A percentile compares a stretch with the other conserved stretches of the same genome.
These are phyloP conservation scores for Colletotrichum camelliae DNA, from an alignment of 2,329 filamentous ascomycete genomes.

Conservation along the genomic window DNA sequence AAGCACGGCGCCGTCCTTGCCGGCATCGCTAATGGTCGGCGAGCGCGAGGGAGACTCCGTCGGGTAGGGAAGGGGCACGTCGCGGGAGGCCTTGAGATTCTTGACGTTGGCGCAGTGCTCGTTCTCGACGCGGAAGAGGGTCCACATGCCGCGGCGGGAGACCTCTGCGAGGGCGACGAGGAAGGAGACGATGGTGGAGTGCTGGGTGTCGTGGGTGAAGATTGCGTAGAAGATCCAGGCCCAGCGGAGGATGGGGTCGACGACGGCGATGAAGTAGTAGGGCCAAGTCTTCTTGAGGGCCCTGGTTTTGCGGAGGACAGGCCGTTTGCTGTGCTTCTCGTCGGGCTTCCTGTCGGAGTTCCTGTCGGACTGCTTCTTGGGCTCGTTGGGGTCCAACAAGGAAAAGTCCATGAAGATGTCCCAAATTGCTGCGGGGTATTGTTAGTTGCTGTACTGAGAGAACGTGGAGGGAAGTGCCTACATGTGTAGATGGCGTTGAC, in stretches of 20 bases:
- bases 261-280: slow-evolving; percentile 84
- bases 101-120: slow-evolving; percentile 94
- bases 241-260: slow-evolving; percentile 87
- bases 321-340: not conserved
- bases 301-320: slow-evolving; percentile 72
- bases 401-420: slow-evolving; percentile 97
- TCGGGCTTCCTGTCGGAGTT: not conserved
- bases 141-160: slow-evolving; percentile 87
- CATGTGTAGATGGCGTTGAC: slow-evolving; percentile 85
- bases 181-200: slow-evolving; percentile 84
- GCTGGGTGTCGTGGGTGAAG: slow-evolving; percentile 79
- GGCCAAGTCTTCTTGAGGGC: slow-evolving; percentile 80
- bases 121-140: slow-evolving; percentile 93
- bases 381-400: slow-evolving; percentile 22
- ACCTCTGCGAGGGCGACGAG: slow-evolving; percentile 80
- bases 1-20: not conserved
- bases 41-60: slow-evolving; percentile 50
- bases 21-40: not conserved
- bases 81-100: slow-evolving; percentile 86
- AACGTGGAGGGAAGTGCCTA: slow-evolving; percentile 40
- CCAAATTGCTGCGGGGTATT: slow-evolving; percentile 71
- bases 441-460: not conserved
- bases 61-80: slow-evolving; percentile 85
- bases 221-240: slow-evolving; percentile 95
- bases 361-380: not conserved